Base-by-base conservation (phyloP, 305 asterid species). In the Ajuga reptans region DNA sequence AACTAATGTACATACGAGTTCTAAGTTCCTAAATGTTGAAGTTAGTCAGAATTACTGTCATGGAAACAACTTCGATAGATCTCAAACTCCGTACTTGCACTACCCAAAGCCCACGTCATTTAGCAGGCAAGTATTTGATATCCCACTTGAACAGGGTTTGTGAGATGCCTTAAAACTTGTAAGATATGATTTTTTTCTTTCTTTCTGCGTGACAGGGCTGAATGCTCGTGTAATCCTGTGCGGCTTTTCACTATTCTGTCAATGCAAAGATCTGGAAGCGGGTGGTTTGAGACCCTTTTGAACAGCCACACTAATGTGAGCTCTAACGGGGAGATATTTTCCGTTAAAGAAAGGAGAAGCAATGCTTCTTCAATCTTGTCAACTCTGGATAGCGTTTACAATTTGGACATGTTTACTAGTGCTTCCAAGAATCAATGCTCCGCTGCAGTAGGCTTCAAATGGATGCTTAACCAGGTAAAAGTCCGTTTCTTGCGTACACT, bases 381-480 rank as follows among this genome's bases (percentile, higher is more conserved):
- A 37, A 91, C 96, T 27, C 75, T 92, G 57, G 87, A 92, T 59
- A 78, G 73, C 57, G 95, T 92, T 76, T 92, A 92, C 83, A 92
- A 84, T 77, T 81, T 91, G 79, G 98, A 91, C 71, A 78, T 66
- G 82, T 74, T 83, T 54, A 84, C 92, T 2, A 92, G 98, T 71
- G 96, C 98, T 54, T 86, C 98, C 55, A 92, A 92, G 86, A 87
- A 92, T 68, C 78, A 87, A 66, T 92, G 98, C 75, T 87, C 96
- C 0, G 96, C 95, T 64, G 90, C 96, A 3, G 89, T 92, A 42
- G 98, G 98, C 76, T 88, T 92, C 84, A 87, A 92, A 78, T 92
- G 96, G 98, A 92, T 92, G 98, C 88, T 89, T 74, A 92, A 92
- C 68, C 98, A 92, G 96, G 96, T 89, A 64, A 8, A 34, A 14